Base-by-base conservation (phyloP, 176 grass and related monocot species). In the Coix lacrymajobi region DNA sequence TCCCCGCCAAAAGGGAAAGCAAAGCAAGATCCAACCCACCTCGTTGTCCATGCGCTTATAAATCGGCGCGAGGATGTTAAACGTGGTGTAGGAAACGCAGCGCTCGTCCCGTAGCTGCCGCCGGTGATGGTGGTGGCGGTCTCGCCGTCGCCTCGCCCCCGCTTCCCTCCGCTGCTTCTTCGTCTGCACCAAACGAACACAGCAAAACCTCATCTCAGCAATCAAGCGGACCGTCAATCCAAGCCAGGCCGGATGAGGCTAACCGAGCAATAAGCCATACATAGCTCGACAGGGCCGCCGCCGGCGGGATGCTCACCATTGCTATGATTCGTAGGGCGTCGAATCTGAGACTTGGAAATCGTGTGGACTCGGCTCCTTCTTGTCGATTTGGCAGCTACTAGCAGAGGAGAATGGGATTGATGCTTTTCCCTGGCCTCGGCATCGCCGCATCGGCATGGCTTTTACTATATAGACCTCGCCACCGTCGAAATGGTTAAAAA, bases 1-100 rank as follows among this genome's bases (percentile, higher is more conserved):
- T 69, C 38, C 58, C 19, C 16, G 43, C 40, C 8, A 40, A n/a
- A 9, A 22, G 40, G 15, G 34, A 31, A 54, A n/a, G 32, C 29
- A 8, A 8, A 31, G 44, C 15, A 19, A 79, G 77, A 81, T 85
- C 82, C 76, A 43, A 56, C 79, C 72, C 43, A 89, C 90, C 87
- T 86, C 90, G 12, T 77, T 74, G 76, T 79, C 83, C 79, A 89
- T 78, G 68, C 87, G 79, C 83, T 92, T 92, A 70, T 92, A 92
- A 68, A 92, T 92, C 39, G 87, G 90, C 25, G 90, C 90, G 29
- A 92, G 90, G 77, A 92, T 92, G 83, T 92, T 92, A 76, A 92
- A 89, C 8, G 90, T 92, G 54, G 90, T 92, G 83, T 87, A 92
- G 43, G 90, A 89, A 76, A 92, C 65, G 75, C 62, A 89, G 33